Evolutionary conservation across 768 basidiomycete genomes (phyloP), one percentile per base, ranked within the genome.

Genomic region (Mycena galopus): DNA sequence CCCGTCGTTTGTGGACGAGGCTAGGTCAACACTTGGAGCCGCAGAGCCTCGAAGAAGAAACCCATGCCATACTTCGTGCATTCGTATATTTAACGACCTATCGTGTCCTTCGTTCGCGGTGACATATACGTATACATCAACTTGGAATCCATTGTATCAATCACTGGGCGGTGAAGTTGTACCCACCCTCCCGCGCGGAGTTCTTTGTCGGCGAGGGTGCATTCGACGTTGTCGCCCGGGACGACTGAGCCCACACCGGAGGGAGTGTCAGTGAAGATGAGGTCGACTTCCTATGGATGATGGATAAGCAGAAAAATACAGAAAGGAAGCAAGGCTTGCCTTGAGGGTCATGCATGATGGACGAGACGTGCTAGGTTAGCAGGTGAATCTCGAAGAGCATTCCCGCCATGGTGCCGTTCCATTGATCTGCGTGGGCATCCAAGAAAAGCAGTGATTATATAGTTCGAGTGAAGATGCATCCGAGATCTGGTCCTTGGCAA

Each of bases 271-370:
- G 96, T 97, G 37, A 98, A 85, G 70, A 98, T 84, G n/a, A 97
- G 84, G 75, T 98, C 96, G 16, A 95, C 95, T 81, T 96, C 95
- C 94, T 97, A 79, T 37, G 8, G 27, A 14, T 55, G 27, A 21
- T 63, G n/a, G 59, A 33, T 50, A 58, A 68, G 23, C 23, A 53
- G 25, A 59, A 23, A 37, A 11, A 33, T 4, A 51, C 19, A 42
- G 39, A 50, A 63, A 6, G 55, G 14, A 14, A n/a, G n/a, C 29
- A 50, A 1, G 62, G 77, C 85, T 57, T 19, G 94, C 96, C 88
- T 98, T 96, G n/a, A 99, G 88, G 0, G 93, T 92, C 96, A 99
- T n/a, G n/a, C n/a, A n/a, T 98, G 82, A 99, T 97, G 5, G 95
- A 94, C 2, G 96, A 97, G 66, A 97, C 88, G 78, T 97, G 96